Conservation (phyloP, 2,329 filamentous ascomycete species). For the Arthroderma sp. region DNA sequence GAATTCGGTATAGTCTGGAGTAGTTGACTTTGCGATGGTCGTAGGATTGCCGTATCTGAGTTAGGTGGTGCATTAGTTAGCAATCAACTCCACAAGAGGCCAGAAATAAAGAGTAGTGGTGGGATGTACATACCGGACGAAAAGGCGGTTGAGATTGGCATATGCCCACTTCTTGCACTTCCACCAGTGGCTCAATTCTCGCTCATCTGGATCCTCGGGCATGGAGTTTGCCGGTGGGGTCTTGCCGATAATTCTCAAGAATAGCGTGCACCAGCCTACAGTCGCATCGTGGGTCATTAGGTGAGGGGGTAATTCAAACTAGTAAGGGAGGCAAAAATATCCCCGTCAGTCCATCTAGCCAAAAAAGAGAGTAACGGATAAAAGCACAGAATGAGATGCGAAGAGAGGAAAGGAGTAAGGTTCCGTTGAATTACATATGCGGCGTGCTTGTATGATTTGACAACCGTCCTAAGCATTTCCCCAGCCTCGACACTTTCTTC, state of each 20-base stretch:
- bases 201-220: conserved; percentile 65
- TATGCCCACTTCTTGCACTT: conserved; percentile 99
- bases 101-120: neutral
- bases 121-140: conserved; percentile 56
- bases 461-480: conserved; percentile 87
- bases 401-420: conserved; percentile 11
- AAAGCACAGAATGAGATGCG: neutral
- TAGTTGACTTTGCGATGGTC: conserved; percentile 58
- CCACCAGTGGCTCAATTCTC: conserved; percentile 96
- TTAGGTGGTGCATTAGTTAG: neutral
- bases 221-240: conserved; percentile 66
- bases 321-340: conserved; percentile 7
- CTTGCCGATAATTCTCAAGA: conserved; percentile 81
- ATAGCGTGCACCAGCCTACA: conserved; percentile 91
- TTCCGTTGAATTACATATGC: conserved; percentile 59
- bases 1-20: conserved; percentile 64
- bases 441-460: conserved; percentile 97
- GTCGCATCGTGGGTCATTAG: conserved; percentile 71
- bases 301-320: conserved; percentile 74
- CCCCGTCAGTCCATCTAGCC: neutral
- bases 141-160: conserved; percentile 90
- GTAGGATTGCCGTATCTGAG: conserved; percentile 77
- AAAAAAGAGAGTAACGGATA: neutral
- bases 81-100: neutral
- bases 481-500: conserved; percentile 89